These are phyloP conservation scores for Orobanche coerulescens DNA, from an alignment of 257 asterid species.

Conservation along the genomic window DNA sequence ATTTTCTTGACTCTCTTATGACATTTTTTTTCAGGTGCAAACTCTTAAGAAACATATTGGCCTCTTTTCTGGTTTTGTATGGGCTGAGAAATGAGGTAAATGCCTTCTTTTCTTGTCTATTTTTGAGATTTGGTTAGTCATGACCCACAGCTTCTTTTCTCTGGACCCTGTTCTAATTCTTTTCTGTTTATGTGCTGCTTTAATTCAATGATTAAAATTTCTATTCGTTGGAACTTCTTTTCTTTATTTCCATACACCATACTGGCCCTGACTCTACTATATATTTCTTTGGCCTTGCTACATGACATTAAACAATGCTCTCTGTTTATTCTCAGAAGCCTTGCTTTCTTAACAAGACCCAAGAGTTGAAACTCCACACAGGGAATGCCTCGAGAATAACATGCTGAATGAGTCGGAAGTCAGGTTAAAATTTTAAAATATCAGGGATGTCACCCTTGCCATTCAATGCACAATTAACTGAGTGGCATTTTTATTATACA, in stretches of 20 bases:
- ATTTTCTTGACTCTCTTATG: slow-evolving; percentile 17
- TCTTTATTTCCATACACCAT: too few species aligned
- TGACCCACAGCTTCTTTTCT: background rate
- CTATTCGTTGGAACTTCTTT: background rate
- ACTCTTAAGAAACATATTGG: slow-evolving; percentile 73
- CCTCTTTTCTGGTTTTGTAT: slow-evolving; percentile 85
- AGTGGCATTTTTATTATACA: background rate
- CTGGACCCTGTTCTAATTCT: slow-evolving; percentile 13
- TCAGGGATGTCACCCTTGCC: background rate
- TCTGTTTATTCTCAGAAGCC: background rate
- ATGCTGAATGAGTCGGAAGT: too few species aligned
- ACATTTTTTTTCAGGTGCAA: slow-evolving; percentile 44
- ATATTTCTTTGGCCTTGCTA: too few species aligned
- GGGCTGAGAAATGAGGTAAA: slow-evolving; percentile 83
- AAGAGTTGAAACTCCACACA: background rate
- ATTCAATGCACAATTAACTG: background rate
- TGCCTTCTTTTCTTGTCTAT: background rate
- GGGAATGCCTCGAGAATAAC: background rate
- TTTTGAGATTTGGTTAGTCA: background rate
- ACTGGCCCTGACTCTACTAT: too few species aligned
- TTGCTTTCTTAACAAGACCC: background rate
- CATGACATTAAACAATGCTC: background rate
- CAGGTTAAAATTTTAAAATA: background rate
- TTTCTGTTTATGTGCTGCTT: background rate
- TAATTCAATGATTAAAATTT: background rate